These are phyloP conservation scores for Thraustochytrium striatum DNA, from an alignment of 352 stramenopile genomes.

Conservation along the genomic window DNA sequence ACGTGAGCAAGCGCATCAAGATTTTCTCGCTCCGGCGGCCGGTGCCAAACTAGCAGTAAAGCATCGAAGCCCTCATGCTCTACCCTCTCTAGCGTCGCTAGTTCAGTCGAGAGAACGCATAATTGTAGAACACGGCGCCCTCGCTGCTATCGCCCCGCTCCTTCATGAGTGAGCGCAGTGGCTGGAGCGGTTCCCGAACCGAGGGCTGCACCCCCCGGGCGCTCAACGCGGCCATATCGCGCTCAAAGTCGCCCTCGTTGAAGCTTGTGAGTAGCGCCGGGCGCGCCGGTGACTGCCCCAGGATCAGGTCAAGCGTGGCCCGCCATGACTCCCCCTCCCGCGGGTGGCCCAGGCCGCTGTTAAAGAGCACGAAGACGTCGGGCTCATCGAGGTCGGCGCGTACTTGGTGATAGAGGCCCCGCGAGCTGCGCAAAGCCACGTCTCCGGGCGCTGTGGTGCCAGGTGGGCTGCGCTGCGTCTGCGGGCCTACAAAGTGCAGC, in stretches of 20 bases:
- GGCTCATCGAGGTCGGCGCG: neutral
- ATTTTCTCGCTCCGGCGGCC: conserved; percentile 12
- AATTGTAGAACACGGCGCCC: no score
- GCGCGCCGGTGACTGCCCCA: neutral
- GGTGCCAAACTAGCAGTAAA: no score
- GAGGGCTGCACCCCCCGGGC: neutral
- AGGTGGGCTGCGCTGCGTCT: neutral
- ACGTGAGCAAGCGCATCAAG: conserved; percentile 14
- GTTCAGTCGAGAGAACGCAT: no score
- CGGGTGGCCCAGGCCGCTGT: conserved; percentile 30
- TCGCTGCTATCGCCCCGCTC: no score
- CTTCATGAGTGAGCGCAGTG: conserved; percentile 30
- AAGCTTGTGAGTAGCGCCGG: conserved; percentile 25
- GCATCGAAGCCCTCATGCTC: no score
- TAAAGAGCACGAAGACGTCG: conserved; percentile 31
- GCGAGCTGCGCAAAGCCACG: neutral
- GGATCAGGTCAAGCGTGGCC: neutral
- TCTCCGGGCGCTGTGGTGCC: neutral
- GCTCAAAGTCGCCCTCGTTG: neutral
- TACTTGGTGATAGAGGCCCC: neutral
- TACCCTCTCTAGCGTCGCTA: no score
- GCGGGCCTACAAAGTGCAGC: conserved; percentile 14
- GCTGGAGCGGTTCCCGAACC: neutral
- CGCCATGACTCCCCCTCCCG: neutral
- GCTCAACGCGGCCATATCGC: neutral